Percentiles rank a stretch among this genome's conserved stretches.
phyloP scores from a whole-genome alignment of 148 eudicot genomes.

The Silene conica region DNA sequence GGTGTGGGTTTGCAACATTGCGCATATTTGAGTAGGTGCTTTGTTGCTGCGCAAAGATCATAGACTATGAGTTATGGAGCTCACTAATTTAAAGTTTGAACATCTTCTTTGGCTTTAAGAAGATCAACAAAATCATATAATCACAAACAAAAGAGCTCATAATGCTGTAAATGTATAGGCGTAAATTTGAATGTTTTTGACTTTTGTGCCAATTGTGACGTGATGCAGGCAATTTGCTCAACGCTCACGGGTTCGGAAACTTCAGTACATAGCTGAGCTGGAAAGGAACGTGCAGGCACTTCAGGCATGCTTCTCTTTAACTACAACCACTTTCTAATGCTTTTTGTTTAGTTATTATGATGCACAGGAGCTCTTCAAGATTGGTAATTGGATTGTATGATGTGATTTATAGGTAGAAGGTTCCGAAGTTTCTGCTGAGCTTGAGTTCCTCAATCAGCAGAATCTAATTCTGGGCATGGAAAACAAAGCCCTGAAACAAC shows the following conservation, averaged over 20 bases:
- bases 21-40: neutral
- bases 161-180: neutral
- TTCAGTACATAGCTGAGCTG: constrained; percentile 95
- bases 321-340: neutral
- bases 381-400: neutral
- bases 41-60: neutral
- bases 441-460: constrained; percentile 95
- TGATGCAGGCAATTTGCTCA: constrained; percentile 92
- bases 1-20: neutral
- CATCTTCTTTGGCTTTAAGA: neutral
- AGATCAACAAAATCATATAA: neutral
- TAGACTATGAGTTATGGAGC: neutral
- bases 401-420: constrained; percentile 71
- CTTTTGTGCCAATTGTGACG: constrained; percentile 12
- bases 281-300: constrained; percentile 87
- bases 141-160: neutral
- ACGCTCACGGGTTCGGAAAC: constrained; percentile 91
- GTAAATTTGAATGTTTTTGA: neutral
- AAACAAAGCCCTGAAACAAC: constrained; percentile 91
- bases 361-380: neutral
- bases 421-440: constrained; percentile 84
- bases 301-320: constrained; percentile 47
- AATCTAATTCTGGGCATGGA: constrained; percentile 90
- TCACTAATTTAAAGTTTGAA: neutral
- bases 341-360: neutral